These are phyloP conservation scores for Penicillium decumbens DNA, from an alignment of 2,329 filamentous ascomycete genomes.

Conservation along the genomic window DNA sequence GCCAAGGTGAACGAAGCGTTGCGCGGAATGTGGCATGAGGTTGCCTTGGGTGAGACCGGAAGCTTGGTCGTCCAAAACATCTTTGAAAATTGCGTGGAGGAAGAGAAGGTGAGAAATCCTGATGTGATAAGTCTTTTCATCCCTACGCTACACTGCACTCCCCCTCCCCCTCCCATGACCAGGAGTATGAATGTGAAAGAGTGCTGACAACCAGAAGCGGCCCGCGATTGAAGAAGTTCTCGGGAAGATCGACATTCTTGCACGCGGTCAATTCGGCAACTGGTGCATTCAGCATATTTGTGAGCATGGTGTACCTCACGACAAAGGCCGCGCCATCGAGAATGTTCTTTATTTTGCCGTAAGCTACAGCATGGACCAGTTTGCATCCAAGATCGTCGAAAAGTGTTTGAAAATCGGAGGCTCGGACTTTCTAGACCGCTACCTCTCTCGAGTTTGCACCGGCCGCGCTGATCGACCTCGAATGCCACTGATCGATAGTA, in stretches of 20 bases:
- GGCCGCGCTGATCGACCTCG: constrained; percentile 84
- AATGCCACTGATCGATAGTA: constrained; percentile 91
- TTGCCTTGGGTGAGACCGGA: constrained; percentile 92
- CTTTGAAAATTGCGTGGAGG: constrained; percentile 97
- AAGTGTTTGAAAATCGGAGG: constrained; percentile 98
- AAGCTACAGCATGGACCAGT: constrained; percentile 98
- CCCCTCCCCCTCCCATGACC: neutral
- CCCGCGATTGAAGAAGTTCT: constrained; percentile 97
- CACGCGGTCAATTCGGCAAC: constrained; percentile 96
- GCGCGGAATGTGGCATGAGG: constrained; percentile 96
- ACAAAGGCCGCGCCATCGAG: constrained; percentile 89
- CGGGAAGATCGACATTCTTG: constrained; percentile 89
- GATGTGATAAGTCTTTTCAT: neutral
- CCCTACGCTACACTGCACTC: neutral
- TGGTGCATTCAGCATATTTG: constrained; percentile 99
- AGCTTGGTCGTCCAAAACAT: constrained; percentile 99
- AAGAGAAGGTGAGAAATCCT: constrained; percentile 71
- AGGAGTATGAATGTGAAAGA: neutral
- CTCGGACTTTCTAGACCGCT: constrained; percentile 81
- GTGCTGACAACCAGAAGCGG: constrained; percentile 55
- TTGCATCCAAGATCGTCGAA: constrained; percentile 97
- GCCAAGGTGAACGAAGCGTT: constrained; percentile 94
- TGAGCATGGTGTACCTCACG: constrained; percentile 85
- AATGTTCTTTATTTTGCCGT: constrained; percentile 90
- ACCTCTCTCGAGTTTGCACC: constrained; percentile 90